Evolutionary conservation across 202 grass and related monocot species (phyloP), one percentile per base, ranked within the genome.

Genomic region (Saccharum hybrid): DNA sequence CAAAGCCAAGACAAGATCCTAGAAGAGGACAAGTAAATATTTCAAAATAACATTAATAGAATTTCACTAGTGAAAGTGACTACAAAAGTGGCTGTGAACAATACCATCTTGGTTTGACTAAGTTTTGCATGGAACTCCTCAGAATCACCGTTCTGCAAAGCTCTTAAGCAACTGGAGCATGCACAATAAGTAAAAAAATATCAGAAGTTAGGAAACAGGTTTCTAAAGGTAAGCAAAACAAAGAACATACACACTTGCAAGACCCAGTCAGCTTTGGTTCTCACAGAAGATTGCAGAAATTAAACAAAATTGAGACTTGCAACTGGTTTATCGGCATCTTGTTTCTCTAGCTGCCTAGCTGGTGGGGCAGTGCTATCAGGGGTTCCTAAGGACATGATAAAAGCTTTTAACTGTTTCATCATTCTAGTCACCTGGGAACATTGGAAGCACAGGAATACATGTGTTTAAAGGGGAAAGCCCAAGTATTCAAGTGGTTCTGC

Each of bases 161-260:
- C 82, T 91, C 92, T 94, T 83, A 97, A 89, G 82, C 94, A 97
- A 91, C 94, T 97, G 88, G 43, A 82, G 75, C 75, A 88, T n/a
- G 75, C 54, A 84, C 91, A 80, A 57, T 33, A 77, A 46, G 22
- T 45, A 14, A 84, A 57, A 31, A 31, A 34, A 22, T 81, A 77
- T 33, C 11, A 76, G 42, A 80, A 76, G 70, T 42, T 64, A 38
- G 33, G 10, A 57, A 70, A 52, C 9, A 26, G 37, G 43, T 71
- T 75, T 76, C 36, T 61, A 43, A 30, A 57, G 34, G 36, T 45
- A 15, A 78, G 26, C 2, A 68, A 49, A 66, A 79, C 61, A 38
- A 22, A 37, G 10, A 64, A 83, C 16, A 49, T 68, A 77, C 10
- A 13, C 21, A 46, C 78, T 66, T 66, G 48, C 26, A 63, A 39